phyloP scores from a whole-genome alignment of 257 asterid species.

The Gentiana macrophylla region DNA sequence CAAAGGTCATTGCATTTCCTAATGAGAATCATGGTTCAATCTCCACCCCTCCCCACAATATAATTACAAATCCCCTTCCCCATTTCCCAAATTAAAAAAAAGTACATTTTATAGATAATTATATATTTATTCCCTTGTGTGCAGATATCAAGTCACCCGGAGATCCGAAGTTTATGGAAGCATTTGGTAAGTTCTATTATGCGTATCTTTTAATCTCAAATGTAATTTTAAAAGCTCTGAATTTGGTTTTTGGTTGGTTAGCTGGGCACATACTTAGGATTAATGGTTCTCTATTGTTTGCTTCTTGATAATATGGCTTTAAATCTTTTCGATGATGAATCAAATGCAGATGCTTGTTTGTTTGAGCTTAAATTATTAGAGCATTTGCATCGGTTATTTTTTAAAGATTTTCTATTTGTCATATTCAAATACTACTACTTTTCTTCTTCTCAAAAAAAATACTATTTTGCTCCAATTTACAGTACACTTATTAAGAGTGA shows the following conservation, averaged over 20 bases:
- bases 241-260: background rate
- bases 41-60: too few species aligned
- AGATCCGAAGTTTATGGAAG: slow-evolving; percentile 88
- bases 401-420: too few species aligned
- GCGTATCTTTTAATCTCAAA: background rate
- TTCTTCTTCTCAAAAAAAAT: too few species aligned
- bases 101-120: slow-evolving; percentile 3
- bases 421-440: too few species aligned
- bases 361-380: too few species aligned
- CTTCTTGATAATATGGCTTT: background rate
- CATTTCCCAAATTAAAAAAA: background rate
- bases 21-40: too few species aligned
- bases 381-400: too few species aligned
- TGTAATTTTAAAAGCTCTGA: background rate
- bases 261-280: background rate
- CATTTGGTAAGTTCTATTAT: slow-evolving; percentile 57
- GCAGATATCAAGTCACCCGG: slow-evolving; percentile 86
- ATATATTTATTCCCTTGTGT: slow-evolving; percentile 4
- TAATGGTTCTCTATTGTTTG: background rate
- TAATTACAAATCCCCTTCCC: too few species aligned
- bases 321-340: background rate
- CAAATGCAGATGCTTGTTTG: background rate
- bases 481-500: too few species aligned
- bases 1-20: too few species aligned
- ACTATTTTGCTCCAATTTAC: too few species aligned